A percentile compares a stretch with the other conserved stretches of the same genome.
These are phyloP conservation scores for Chalaropsis thielavioides DNA, from an alignment of 2,329 filamentous ascomycete species.

Conservation along the genomic window DNA sequence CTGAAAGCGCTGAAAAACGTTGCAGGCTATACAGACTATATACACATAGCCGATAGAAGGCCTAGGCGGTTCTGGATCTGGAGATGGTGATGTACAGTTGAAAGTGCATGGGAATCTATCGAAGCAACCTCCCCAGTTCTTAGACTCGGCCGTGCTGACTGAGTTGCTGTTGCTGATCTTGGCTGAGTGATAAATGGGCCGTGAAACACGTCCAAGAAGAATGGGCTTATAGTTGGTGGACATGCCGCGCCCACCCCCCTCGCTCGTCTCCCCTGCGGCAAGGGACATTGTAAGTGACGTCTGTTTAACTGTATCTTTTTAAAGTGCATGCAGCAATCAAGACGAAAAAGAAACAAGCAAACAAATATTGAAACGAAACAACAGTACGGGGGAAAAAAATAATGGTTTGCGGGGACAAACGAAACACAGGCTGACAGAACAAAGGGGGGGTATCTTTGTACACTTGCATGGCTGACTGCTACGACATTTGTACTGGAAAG, in stretches of 20 bases:
- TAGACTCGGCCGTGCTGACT: not conserved
- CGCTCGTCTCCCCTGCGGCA: not conserved
- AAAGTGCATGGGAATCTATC: not conserved
- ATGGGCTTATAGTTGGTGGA: not conserved
- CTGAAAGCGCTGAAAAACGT: not conserved
- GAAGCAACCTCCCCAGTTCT: not conserved
- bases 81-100: not conserved
- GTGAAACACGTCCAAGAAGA: not conserved
- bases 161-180: not conserved
- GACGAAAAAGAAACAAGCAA: not conserved
- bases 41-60: no score
- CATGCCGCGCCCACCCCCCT: not conserved
- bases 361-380: slow-evolving; percentile 10
- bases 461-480: not conserved
- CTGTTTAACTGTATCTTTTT: not conserved
- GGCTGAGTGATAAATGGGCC: not conserved
- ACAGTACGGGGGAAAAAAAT: not conserved
- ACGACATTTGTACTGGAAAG: not conserved
- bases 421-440: not conserved
- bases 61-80: not conserved
- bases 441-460: not conserved
- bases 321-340: not conserved
- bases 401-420: not conserved
- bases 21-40: not conserved
- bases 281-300: not conserved